Base-by-base conservation (phyloP, 2,329 filamentous ascomycete species). In the Tolypocladium tropicale region DNA sequence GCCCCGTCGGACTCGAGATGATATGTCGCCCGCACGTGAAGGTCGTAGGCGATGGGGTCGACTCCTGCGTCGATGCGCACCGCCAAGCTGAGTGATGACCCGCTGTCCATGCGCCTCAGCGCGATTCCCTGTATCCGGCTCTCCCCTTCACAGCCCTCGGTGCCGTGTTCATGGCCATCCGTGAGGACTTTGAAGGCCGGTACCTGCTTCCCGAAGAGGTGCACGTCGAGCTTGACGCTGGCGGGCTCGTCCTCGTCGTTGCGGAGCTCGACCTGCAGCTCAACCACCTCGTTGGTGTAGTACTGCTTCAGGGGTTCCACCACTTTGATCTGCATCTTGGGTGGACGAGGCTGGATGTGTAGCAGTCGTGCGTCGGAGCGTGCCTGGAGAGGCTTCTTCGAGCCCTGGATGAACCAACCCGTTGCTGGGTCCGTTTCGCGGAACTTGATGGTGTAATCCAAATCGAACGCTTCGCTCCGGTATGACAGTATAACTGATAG, bases 181-280 rank as follows among this genome's bases (percentile, higher is more conserved):
- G 72, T 58, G 10, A 68, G 66, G 9, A 83, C 66, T 23, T 63
- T 72, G 55, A 83, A 76, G 1, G 67, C 60, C 2, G 82, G 80
- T 5, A 76, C 67, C 7, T 75, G 70, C 56, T 80, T 74, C 46
- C 88, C 89, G 46, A 85, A 77, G 3, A 95, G 69, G 49, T 82
- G 76, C 23, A 88, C 78, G 60, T 91, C 85, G 9, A 95, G 72
- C 56, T 83, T 85, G 25, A 88, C 84, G 59, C 83, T 80, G 0
- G 89, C 88, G 18, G 88, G 82, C 58, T 90, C 86, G 6, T 90
- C 89, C 74, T 99, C 94, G 52, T 85, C 85, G 62, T 99, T 99
- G 56, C 84, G 65, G 3, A 96, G 74, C 48, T 86, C 81, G 41
- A 97, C 76, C 0, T 79, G 73, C 25, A 97, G 69, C 7, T 75